Conservation (phyloP, 2,329 filamentous ascomycete species). For the Tolypocladium tundrense region DNA sequence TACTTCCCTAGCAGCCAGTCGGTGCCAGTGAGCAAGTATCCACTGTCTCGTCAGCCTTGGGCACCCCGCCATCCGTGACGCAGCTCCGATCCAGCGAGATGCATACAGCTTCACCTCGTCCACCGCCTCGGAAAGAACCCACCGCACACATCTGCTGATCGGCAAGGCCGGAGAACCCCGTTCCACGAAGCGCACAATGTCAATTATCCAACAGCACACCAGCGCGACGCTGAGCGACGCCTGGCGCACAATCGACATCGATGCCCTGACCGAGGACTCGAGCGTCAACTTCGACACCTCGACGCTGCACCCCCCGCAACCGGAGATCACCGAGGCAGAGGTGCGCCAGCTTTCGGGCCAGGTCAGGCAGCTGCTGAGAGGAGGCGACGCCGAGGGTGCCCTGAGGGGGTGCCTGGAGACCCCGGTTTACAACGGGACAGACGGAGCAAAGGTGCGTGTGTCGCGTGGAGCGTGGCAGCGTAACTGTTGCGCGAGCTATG, state of each 20-base stretch:
- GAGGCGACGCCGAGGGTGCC: constrained; percentile 80
- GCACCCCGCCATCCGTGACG: constrained; percentile 22
- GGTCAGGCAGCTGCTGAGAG: constrained; percentile 77
- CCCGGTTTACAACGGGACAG: constrained; percentile 60
- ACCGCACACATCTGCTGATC: background rate
- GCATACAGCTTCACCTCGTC: constrained; percentile 1
- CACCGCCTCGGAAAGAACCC: background rate
- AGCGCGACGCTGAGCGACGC: constrained; percentile 50
- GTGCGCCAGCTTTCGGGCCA: constrained; percentile 70
- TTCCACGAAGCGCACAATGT: constrained; percentile 33
- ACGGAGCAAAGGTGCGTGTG: constrained; percentile 40
- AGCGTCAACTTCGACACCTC: constrained; percentile 83
- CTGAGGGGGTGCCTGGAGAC: constrained; percentile 75
- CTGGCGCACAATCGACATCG: constrained; percentile 89
- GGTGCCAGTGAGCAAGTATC: background rate
- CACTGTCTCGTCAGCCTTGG: constrained; percentile 4
- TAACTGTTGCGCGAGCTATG: background rate
- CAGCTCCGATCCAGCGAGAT: constrained; percentile 11
- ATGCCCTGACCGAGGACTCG: constrained; percentile 82
- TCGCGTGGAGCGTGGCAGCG: background rate
- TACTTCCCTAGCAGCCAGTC: too few relatives aligned
- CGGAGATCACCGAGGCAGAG: constrained; percentile 66
- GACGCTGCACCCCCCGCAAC: constrained; percentile 67
- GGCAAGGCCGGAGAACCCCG: background rate
- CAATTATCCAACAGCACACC: constrained; percentile 57